phyloP scores from a whole-genome alignment of 768 basidiomycete genomes.

The Polyporus arcularius region DNA sequence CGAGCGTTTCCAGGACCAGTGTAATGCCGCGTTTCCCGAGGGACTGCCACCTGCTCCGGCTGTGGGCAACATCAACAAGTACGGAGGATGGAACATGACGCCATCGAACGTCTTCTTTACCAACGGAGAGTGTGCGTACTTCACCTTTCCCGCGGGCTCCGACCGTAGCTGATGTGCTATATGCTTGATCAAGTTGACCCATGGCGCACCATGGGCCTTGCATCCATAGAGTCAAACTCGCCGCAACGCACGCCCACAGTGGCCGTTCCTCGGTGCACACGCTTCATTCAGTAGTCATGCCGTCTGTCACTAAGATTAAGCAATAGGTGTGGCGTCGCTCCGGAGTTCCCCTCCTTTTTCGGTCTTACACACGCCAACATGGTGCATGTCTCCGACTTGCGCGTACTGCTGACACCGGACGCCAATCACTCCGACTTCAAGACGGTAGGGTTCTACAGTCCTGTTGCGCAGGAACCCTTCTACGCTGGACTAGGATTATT shows the following conservation, averaged over 20 bases:
- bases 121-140: slow-evolving; percentile 48
- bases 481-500: slow-evolving; percentile 50
- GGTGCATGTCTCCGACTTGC: slow-evolving; percentile 53
- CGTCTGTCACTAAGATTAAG: not conserved
- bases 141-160: not conserved
- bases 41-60: slow-evolving; percentile 42
- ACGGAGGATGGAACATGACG: slow-evolving; percentile 54
- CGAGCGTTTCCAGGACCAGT: slow-evolving; percentile 47
- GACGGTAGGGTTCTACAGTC: slow-evolving; percentile 53
- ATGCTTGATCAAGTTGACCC: slow-evolving; percentile 41
- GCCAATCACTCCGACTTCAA: slow-evolving; percentile 49
- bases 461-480: slow-evolving; percentile 46
- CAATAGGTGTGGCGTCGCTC: slow-evolving; percentile 40
- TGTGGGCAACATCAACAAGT: slow-evolving; percentile 48
- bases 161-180: not conserved
- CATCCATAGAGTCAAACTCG: slow-evolving; percentile 48
- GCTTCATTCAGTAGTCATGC: not conserved
- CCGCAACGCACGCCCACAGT: slow-evolving; percentile 42
- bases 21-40: slow-evolving; percentile 41
- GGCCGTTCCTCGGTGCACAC: slow-evolving; percentile 39
- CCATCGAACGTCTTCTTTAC: slow-evolving; percentile 49
- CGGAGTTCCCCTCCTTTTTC: slow-evolving; percentile 41
- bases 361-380: slow-evolving; percentile 47
- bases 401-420: slow-evolving; percentile 47
- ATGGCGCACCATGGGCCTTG: slow-evolving; percentile 53